Conservation (phyloP, 345 rosid genomes). For the Dovyalis caffra region DNA sequence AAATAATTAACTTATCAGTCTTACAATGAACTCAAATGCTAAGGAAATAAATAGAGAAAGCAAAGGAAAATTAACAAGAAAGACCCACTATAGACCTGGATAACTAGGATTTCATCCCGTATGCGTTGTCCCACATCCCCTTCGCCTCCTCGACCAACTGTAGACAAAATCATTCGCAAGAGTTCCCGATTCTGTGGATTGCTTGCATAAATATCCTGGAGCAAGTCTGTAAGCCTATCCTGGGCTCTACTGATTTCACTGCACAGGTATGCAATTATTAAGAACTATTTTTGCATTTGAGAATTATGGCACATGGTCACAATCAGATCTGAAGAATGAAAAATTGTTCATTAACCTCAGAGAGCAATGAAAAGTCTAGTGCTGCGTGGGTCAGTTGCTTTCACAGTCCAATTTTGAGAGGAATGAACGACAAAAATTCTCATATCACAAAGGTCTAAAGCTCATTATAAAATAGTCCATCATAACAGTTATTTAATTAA, state of each 20-base stretch:
- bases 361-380: background rate
- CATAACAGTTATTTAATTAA: slow-evolving; percentile 2
- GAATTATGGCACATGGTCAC: background rate
- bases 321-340: background rate
- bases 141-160: slow-evolving; percentile 99
- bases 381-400: background rate
- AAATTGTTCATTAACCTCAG: background rate
- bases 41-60: slow-evolving; percentile 9
- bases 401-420: background rate
- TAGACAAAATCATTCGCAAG: slow-evolving; percentile 82
- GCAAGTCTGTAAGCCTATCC: slow-evolving; percentile 83
- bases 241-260: slow-evolving; percentile 98
- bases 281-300: slow-evolving; percentile 1
- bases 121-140: slow-evolving; percentile 99
- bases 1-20: slow-evolving; percentile 8
- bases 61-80: slow-evolving; percentile 16
- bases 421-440: background rate
- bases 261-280: slow-evolving; percentile 24
- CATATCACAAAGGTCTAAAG: background rate
- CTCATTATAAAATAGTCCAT: background rate
- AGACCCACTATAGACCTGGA: slow-evolving; percentile 63
- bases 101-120: slow-evolving; percentile 93
- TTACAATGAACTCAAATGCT: background rate
- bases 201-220: slow-evolving; percentile 58
- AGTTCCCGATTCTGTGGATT: slow-evolving; percentile 70